These are phyloP conservation scores for Exophiala sideris DNA, from an alignment of 2,329 filamentous ascomycete species.

Conservation along the genomic window DNA sequence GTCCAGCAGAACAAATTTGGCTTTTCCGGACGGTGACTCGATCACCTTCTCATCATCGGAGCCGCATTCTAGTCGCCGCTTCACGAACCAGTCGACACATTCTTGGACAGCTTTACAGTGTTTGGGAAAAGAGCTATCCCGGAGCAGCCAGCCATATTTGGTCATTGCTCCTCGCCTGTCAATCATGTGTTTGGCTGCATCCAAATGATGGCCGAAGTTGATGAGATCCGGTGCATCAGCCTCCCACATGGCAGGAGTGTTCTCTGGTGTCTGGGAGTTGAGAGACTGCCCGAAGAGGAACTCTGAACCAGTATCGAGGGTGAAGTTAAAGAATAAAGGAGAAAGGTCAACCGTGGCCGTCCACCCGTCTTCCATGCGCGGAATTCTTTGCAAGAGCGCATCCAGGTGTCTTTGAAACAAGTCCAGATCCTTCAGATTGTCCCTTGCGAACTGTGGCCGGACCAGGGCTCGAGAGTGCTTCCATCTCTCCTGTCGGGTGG, in stretches of 20 bases:
- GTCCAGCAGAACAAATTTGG: conserved; percentile 22
- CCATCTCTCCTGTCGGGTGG: conserved; percentile 74
- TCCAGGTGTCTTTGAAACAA: conserved; percentile 69
- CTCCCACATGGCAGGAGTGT: neutral
- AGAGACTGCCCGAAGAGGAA: conserved; percentile 25
- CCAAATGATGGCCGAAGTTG: conserved; percentile 12
- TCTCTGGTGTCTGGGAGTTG: conserved; percentile 27
- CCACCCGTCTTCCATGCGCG: conserved; percentile 53
- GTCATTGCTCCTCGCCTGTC: conserved; percentile 30
- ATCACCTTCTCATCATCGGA: conserved; percentile 32
- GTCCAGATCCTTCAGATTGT: conserved; percentile 78
- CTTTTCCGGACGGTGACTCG: conserved; percentile 10
- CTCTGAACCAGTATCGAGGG: conserved; percentile 35
- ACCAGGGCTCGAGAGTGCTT: conserved; percentile 73
- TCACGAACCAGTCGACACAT: conserved; percentile 49
- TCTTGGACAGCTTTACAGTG: conserved; percentile 42
- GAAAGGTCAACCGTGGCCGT: conserved; percentile 62
- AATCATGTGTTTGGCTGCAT: conserved; percentile 9
- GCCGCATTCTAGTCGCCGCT: conserved; percentile 35
- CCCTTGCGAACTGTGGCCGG: conserved; percentile 78
- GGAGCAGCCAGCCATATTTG: conserved; percentile 36
- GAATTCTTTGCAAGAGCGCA: conserved; percentile 40
- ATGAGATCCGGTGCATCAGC: conserved; percentile 1
- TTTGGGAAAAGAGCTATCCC: conserved; percentile 38
- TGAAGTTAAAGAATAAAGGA: conserved; percentile 79